These are phyloP conservation scores for Fusarium buxicola DNA, from an alignment of 2,329 filamentous ascomycete species.

Conservation along the genomic window DNA sequence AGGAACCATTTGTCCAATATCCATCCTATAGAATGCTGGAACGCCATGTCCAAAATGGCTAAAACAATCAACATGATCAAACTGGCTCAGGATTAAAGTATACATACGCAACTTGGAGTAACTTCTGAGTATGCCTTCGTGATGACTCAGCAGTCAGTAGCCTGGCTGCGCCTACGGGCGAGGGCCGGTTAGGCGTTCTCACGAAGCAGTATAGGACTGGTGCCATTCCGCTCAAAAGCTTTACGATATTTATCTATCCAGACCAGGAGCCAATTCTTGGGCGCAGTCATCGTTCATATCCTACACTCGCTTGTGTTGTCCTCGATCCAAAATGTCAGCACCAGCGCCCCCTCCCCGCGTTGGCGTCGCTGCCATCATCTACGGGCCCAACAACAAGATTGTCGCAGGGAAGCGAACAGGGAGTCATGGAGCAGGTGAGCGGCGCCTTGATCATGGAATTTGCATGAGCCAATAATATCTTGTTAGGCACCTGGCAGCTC, in stretches of 20 bases:
- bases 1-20: too few relatives aligned
- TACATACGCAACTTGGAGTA: too few relatives aligned
- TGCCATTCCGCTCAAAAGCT: not conserved
- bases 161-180: slow-evolving; percentile 14
- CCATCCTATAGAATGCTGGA: too few relatives aligned
- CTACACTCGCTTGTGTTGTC: not conserved
- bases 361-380: slow-evolving; percentile 62
- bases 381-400: slow-evolving; percentile 56
- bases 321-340: slow-evolving; percentile 20
- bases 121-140: not conserved
- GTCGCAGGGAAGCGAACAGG: slow-evolving; percentile 61
- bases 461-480: slow-evolving; percentile 15
- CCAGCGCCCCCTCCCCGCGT: slow-evolving; percentile 53
- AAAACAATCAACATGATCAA: not conserved
- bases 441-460: not conserved
- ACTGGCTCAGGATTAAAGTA: too few relatives aligned
- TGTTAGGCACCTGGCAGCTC: slow-evolving; percentile 70
- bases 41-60: not conserved
- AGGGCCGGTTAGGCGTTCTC: slow-evolving; percentile 10
- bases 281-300: not conserved
- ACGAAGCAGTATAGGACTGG: slow-evolving; percentile 10
- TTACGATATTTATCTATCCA: not conserved
- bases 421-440: slow-evolving; percentile 61
- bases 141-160: slow-evolving; percentile 29
- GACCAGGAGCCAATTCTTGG: not conserved